Evolutionary conservation across 148 eudicot genomes (phyloP).

Genomic region (Arbutus unedo): DNA sequence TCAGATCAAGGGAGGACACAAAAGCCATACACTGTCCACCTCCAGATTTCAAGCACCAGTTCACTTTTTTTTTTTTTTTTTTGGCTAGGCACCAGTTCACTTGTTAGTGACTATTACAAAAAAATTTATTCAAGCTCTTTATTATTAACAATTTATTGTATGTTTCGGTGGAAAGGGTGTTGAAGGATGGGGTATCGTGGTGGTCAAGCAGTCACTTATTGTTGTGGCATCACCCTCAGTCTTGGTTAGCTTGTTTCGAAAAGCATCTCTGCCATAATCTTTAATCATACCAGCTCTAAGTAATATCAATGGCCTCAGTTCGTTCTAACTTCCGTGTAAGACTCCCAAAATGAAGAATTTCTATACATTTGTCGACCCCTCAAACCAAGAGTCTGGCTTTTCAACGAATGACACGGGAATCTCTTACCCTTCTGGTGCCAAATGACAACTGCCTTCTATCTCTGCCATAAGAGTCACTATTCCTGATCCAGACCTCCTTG

Average conservation of each 20-base stretch:
- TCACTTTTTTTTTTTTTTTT: no score
- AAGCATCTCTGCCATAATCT: neutral
- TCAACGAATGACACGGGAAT: neutral
- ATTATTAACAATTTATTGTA: neutral
- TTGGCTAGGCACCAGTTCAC: neutral
- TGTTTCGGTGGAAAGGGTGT: neutral
- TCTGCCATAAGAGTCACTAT: neutral
- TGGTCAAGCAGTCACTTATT: neutral
- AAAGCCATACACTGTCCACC: neutral
- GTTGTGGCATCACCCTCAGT: neutral
- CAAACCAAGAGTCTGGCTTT: neutral
- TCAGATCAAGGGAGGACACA: neutral
- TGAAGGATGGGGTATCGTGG: neutral
- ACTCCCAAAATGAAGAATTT: neutral
- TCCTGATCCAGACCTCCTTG: neutral
- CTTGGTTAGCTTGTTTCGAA: neutral
- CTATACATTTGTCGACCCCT: neutral
- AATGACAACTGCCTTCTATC: constrained; percentile 7
- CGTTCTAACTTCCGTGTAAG: neutral
- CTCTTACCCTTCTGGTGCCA: neutral
- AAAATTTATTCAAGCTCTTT: neutral
- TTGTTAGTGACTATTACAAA: neutral
- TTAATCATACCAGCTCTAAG: neutral
- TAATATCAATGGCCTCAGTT: neutral
- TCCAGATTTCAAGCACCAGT: neutral